Evolutionary conservation across 345 rosid species (phyloP).

Genomic region (Angophora floribunda): DNA sequence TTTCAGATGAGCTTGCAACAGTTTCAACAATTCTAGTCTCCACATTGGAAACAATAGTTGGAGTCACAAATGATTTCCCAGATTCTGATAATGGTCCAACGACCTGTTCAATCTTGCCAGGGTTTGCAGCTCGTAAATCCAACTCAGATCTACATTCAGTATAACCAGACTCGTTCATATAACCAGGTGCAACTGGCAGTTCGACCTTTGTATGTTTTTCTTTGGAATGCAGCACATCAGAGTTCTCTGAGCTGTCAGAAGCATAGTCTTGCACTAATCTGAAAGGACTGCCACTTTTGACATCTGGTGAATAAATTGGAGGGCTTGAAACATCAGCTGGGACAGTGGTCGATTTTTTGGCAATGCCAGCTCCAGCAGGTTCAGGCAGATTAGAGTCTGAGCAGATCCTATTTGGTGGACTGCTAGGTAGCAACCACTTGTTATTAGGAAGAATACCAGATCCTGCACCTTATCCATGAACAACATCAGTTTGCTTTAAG

Average conservation of each 20-base stretch:
- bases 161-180: not conserved
- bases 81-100: conserved; percentile 2
- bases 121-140: not conserved
- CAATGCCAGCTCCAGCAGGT: not conserved
- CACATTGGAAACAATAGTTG: not conserved
- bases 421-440: not conserved
- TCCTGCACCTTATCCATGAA: not conserved
- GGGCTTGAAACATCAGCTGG: not conserved
- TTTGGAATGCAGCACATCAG: conserved; percentile 1
- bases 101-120: conserved; percentile 4
- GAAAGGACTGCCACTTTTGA: conserved; percentile 29
- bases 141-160: not conserved
- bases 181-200: conserved; percentile 3
- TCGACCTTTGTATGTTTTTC: not conserved
- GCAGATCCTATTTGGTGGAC: not conserved
- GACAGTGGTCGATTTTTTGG: not conserved
- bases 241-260: conserved; percentile 33
- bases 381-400: conserved; percentile 2
- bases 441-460: not conserved
- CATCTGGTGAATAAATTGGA: not conserved
- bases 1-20: not conserved
- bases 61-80: not conserved
- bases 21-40: conserved; percentile 4
- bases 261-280: conserved; percentile 37
- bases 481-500: not conserved